phyloP scores from a whole-genome alignment of 352 stramenopile species.

The Peronospora farinosa region DNA sequence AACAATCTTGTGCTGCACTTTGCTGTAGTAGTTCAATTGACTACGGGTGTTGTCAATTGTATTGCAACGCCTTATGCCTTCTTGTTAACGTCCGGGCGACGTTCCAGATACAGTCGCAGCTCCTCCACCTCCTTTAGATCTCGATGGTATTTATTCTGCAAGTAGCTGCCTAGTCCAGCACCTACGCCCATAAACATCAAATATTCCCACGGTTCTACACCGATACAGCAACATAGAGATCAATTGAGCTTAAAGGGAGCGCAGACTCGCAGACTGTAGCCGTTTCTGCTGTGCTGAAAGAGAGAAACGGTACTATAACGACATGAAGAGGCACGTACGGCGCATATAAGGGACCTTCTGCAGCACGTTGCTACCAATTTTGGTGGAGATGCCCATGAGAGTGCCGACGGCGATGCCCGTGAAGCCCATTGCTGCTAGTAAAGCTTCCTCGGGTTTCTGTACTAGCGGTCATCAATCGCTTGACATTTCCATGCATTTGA shows the following conservation, averaged over 20 bases:
- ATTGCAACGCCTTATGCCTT: constrained; percentile 28
- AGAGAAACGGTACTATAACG: background rate
- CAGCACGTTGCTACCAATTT: constrained; percentile 75
- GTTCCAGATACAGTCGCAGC: constrained; percentile 66
- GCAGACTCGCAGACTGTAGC: background rate
- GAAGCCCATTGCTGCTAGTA: constrained; percentile 55
- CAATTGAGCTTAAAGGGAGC: background rate
- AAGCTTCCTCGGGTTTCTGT: constrained; percentile 20
- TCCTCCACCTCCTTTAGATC: constrained; percentile 73
- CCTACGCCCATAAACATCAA: constrained; percentile 63
- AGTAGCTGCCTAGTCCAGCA: constrained; percentile 47
- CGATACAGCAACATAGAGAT: constrained; percentile 2
- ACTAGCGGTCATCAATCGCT: constrained; percentile 25
- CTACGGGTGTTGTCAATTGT: background rate
- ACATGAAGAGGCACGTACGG: constrained; percentile 46
- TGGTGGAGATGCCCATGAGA: constrained; percentile 74
- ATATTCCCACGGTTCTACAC: constrained; percentile 75
- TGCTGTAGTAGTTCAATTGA: constrained; percentile 10
- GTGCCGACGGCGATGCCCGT: constrained; percentile 59
- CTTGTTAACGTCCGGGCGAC: constrained; percentile 47
- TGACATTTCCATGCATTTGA: background rate
- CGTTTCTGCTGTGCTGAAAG: background rate
- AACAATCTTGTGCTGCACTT: constrained; percentile 9
- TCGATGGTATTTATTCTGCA: constrained; percentile 73
- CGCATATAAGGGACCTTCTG: constrained; percentile 82